These are phyloP conservation scores for Periconia sp. DNA, from an alignment of 2,329 filamentous ascomycete species.

Conservation along the genomic window DNA sequence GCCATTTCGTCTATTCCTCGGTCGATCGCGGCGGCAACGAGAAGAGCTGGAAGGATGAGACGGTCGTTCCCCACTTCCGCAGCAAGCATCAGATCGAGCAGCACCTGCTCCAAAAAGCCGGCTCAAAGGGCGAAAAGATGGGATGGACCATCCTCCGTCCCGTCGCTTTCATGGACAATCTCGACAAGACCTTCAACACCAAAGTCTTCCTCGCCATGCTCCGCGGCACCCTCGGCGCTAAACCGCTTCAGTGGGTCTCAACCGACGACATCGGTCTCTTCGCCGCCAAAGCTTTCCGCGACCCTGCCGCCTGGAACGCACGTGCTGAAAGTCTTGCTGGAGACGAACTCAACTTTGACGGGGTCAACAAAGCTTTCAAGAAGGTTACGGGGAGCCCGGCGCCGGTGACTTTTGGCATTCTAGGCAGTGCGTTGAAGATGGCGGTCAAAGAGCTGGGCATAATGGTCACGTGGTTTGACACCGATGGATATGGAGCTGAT, in stretches of 20 bases:
- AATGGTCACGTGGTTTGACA: conserved; percentile 61
- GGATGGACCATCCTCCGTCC: conserved; percentile 68
- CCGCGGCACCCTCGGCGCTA: conserved; percentile 47
- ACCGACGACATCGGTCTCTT: conserved; percentile 60
- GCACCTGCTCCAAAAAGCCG: conserved; percentile 59
- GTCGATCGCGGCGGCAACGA: conserved; percentile 68
- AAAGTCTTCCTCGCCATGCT: conserved; percentile 57
- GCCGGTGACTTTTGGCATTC: conserved; percentile 50
- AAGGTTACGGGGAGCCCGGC: conserved; percentile 52
- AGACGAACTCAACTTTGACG: conserved; percentile 57
- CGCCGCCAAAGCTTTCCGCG: conserved; percentile 56
- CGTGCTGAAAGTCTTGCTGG: conserved; percentile 58
- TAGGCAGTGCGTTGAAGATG: conserved; percentile 50
- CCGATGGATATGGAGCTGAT: conserved; percentile 56
- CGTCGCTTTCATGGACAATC: conserved; percentile 68
- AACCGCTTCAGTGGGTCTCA: conserved; percentile 49
- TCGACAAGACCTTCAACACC: conserved; percentile 54
- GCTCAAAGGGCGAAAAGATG: conserved; percentile 54
- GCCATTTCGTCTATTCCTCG: conserved; percentile 68
- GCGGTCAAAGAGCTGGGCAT: conserved; percentile 51
- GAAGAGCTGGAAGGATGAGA: conserved; percentile 55
- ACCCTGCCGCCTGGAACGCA: conserved; percentile 53
- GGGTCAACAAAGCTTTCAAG: conserved; percentile 55
- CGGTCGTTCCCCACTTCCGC: conserved; percentile 65
- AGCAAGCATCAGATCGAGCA: conserved; percentile 68